Evolutionary conservation across 2,329 filamentous ascomycete genomes (phyloP), one percentile per base, ranked within the genome.

Genomic region (Pseudopyricularia cyperi): DNA sequence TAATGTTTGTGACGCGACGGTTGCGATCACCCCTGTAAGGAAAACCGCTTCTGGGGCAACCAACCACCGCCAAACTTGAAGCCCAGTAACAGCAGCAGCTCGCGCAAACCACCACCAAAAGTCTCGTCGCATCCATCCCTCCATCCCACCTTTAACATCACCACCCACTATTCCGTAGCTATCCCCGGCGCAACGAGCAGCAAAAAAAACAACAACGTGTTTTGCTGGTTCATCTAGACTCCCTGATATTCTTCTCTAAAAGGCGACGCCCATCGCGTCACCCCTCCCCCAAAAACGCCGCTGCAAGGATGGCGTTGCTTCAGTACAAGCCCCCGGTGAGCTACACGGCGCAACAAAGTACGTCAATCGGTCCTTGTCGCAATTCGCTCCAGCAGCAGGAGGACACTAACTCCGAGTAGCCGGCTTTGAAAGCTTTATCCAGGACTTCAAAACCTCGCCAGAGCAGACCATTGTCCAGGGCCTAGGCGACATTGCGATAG

Each of bases 371-470:
- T 9, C 9, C 28, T 4, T 9, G 28, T 30, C 28, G 28, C 28
- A 30, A 30, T 4, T 9, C 28, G 9, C 28, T 19, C 15, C 24
- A 46, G 17, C 24, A 26, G 42, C 22, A 15, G 39, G 9, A 30
- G 9, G 28, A 30, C 28, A 9, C 28, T 30, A 30, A 26, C 3
- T 48, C 4, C 15, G 4, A 24, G 17, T 37, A 91, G 87, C 68
- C 60, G 85, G 85, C 50, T 93, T 98, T 67, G 84, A 95, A 69
- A 82, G 86, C 62, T 98, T 98, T 66, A 75, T 98, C 56, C 74
- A 78, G 61, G 82, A 82, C 57, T 98, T 94, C 81, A 97, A 98
- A 72, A 84, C 84, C 52, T 83, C 75, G 63, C 85, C 72, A 53
- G 80, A 75, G 67, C 78, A 76, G 54, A 79, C 84, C 54, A 82